Base-by-base conservation (phyloP, 164 flowering plant genomes). In the Echeveria elegans region DNA sequence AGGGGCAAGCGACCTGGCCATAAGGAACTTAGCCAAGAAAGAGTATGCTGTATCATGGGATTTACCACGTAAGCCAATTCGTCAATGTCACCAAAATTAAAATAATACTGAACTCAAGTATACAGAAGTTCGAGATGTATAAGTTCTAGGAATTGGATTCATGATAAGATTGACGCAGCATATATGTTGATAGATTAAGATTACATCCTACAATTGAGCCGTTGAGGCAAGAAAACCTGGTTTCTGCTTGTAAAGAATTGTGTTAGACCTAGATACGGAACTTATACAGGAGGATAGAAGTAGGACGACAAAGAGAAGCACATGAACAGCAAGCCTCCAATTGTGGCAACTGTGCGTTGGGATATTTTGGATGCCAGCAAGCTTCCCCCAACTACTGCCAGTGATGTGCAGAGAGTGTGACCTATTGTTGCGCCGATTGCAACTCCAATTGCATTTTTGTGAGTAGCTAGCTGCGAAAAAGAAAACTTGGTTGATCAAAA, bases 331-430 rank as follows among this genome's bases (percentile, higher is more conserved):
- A 95, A 66, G 64, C 99, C 99, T 4, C 99, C 99, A 14, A 92
- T 59, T 11, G 88, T 84, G 2, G 99, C 99, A 43, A 95, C 99
- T 2, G 97, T 85, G 38, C 96, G 79, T 69, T 95, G 99, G 5
- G 99, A 95, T 67, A 95, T 95, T 81, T 83, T 92, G 23, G 99
- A 85, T 26, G 99, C 99, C 48, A 95, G 74, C 90, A 95, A 92
- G 84, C 99, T 95, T 61, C 99, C 99, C 65, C 99, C 99, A 9
- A 95, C 81, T 69, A 95, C 99, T 8, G 99, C 99, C 69, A 95
- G 6, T 4, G 99, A 92, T 41, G 99, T 95, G 53, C 99, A 95
- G 29, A 95, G 79, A 18, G 96, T 85, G 78, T 95, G 99, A 23
- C 99, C 99, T 32, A 90, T 5, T 6, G 77, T 82, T 1, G 97